Conservation (phyloP, 495 filamentous ascomycete species). For the Penicillium arizonense region DNA sequence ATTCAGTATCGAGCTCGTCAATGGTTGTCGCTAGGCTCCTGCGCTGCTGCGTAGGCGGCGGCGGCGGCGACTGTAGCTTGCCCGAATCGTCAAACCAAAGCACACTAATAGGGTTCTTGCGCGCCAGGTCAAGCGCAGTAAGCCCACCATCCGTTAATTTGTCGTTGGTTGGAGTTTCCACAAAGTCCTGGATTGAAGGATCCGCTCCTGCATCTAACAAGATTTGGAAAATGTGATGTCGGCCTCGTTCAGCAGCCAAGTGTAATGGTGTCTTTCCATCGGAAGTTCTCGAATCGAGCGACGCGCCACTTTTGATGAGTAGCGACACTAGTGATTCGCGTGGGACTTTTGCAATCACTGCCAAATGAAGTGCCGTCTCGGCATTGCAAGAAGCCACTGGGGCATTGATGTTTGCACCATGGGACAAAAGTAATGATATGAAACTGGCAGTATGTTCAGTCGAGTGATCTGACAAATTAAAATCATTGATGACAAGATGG, state of each 20-base stretch:
- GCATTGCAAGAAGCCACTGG: neutral
- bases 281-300: constrained; percentile 24
- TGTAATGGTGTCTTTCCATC: constrained; percentile 40
- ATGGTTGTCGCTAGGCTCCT: constrained; percentile 14
- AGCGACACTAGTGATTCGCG: constrained; percentile 18
- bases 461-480: constrained; percentile 11
- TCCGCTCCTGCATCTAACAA: constrained; percentile 32
- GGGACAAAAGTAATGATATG: constrained; percentile 20
- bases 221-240: constrained; percentile 23
- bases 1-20: constrained; percentile 18
- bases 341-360: constrained; percentile 14
- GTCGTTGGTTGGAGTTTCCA: constrained; percentile 11
- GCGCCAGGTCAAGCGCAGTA: constrained; percentile 26
- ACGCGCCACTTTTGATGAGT: constrained; percentile 32
- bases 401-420: constrained; percentile 28
- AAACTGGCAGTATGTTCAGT: constrained; percentile 22
- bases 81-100: constrained; percentile 26
- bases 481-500: constrained; percentile 22
- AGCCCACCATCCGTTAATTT: constrained; percentile 5
- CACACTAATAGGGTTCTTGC: constrained; percentile 20
- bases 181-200: constrained; percentile 16
- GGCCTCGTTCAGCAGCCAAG: constrained; percentile 33
- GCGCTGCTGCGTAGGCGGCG: neutral
- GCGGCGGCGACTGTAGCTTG: neutral
- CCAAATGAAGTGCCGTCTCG: constrained; percentile 34